These are phyloP conservation scores for Magnaporthiopsis rhizophila DNA, from an alignment of 2,329 filamentous ascomycete species.

Conservation along the genomic window DNA sequence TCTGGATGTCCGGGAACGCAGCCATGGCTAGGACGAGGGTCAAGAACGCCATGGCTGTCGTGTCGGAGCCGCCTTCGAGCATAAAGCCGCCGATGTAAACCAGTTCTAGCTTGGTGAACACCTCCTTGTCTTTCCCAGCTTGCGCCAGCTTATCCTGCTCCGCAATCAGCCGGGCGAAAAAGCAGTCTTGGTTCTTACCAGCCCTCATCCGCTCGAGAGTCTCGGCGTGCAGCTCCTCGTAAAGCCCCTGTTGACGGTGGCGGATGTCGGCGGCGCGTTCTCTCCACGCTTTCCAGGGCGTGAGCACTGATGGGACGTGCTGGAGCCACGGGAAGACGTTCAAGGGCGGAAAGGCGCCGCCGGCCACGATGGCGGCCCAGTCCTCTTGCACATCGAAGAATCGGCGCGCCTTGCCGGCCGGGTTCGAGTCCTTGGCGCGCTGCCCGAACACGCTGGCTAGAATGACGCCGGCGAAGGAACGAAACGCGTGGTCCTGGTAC, in stretches of 20 bases:
- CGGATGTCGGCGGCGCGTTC: conserved; percentile 26
- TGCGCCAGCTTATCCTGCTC: conserved; percentile 23
- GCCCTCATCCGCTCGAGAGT: conserved; percentile 17
- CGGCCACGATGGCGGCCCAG: conserved; percentile 9
- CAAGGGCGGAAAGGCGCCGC: conserved; percentile 34
- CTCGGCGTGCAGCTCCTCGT: conserved; percentile 27
- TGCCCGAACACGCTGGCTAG: conserved; percentile 36
- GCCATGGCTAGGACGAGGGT: conserved; percentile 38
- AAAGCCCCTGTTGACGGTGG: conserved; percentile 28
- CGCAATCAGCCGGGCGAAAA: conserved; percentile 27
- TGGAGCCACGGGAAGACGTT: conserved; percentile 36
- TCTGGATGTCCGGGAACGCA: conserved; percentile 34
- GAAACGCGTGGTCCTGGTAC: not conserved
- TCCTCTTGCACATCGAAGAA: not conserved
- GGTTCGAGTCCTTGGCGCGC: conserved; percentile 23
- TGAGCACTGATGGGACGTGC: conserved; percentile 32
- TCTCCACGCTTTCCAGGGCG: conserved; percentile 33
- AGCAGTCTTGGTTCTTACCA: conserved; percentile 28
- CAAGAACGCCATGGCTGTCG: conserved; percentile 38
- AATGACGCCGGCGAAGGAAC: conserved; percentile 29
- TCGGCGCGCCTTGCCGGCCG: not conserved
- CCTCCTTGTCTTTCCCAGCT: conserved; percentile 22
- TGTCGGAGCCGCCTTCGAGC: conserved; percentile 42
- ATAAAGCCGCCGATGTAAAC: conserved; percentile 31
- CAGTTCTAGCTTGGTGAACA: conserved; percentile 31